Evolutionary conservation across 2,329 filamentous ascomycete species (phyloP).

Genomic region (Paecilomyces formosus): DNA sequence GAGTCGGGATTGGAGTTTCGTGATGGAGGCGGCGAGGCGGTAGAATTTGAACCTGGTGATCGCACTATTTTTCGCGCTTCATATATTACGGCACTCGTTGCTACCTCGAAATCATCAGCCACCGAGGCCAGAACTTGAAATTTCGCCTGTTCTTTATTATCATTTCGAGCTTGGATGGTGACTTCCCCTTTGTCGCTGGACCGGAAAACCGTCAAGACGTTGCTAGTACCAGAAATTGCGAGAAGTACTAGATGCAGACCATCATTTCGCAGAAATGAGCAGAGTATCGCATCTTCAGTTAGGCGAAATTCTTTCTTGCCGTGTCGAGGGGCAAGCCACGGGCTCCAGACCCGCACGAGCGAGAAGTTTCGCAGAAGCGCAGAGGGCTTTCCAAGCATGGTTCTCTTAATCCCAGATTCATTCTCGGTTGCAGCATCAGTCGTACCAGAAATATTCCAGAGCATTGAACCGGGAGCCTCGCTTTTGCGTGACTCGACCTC

Average conservation of each 20-base stretch:
- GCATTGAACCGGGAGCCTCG: constrained; percentile 32
- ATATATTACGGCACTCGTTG: constrained; percentile 76
- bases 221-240: constrained; percentile 64
- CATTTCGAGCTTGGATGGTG: constrained; percentile 63
- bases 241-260: constrained; percentile 72
- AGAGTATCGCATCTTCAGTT: constrained; percentile 70
- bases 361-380: constrained; percentile 69
- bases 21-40: constrained; percentile 9
- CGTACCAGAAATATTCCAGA: constrained; percentile 48
- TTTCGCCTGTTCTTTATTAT: constrained; percentile 49
- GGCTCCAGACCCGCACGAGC: constrained; percentile 67
- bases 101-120: constrained; percentile 64
- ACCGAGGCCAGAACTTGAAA: constrained; percentile 63
- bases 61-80: constrained; percentile 64
- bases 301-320: constrained; percentile 60
- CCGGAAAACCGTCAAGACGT: constrained; percentile 63
- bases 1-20: constrained; percentile 14
- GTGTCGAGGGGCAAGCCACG: constrained; percentile 86
- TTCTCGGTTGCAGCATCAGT: constrained; percentile 48
- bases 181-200: constrained; percentile 60
- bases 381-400: constrained; percentile 58
- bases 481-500: constrained; percentile 27
- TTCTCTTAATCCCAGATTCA: constrained; percentile 49
- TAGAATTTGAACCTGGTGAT: constrained; percentile 13
- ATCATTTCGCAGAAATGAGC: constrained; percentile 65